Evolutionary conservation across 179 eudicot species (phyloP).

Genomic region (Camellia oleifera): DNA sequence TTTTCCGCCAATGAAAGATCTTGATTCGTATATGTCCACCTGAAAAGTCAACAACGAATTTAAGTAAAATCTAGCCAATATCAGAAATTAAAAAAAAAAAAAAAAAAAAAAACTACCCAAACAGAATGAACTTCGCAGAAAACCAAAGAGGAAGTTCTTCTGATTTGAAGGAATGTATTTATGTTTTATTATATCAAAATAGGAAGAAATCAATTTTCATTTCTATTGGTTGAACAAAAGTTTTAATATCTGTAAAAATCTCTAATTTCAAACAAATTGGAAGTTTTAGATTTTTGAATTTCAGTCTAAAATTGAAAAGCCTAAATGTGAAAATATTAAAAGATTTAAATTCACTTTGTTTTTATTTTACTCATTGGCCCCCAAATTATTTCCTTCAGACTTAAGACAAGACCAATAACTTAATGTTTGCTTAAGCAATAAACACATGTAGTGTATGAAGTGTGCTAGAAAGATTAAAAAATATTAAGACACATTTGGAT

Average conservation of each 20-base stretch:
- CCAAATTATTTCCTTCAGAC: background rate
- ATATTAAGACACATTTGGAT: background rate
- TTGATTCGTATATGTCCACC: conserved; percentile 98
- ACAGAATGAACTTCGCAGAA: background rate
- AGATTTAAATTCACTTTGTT: background rate
- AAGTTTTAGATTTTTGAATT: background rate
- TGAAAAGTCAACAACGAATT: conserved; percentile 26
- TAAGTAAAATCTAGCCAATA: background rate
- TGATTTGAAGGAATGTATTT: too few species aligned
- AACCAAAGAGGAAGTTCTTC: too few species aligned
- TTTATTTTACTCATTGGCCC: background rate
- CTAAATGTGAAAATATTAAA: background rate
- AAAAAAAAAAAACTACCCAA: background rate
- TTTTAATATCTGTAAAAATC: background rate
- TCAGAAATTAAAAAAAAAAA: background rate
- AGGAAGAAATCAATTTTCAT: background rate
- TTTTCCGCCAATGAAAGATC: conserved; percentile 95
- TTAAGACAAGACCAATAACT: background rate
- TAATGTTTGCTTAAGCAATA: background rate
- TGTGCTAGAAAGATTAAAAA: background rate
- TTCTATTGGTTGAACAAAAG: background rate
- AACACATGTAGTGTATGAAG: background rate
- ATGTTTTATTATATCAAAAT: background rate
- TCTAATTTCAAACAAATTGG: background rate
- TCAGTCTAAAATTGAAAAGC: background rate